phyloP scores from a whole-genome alignment of 805 yeast species.

The Candida namnaoensis region DNA sequence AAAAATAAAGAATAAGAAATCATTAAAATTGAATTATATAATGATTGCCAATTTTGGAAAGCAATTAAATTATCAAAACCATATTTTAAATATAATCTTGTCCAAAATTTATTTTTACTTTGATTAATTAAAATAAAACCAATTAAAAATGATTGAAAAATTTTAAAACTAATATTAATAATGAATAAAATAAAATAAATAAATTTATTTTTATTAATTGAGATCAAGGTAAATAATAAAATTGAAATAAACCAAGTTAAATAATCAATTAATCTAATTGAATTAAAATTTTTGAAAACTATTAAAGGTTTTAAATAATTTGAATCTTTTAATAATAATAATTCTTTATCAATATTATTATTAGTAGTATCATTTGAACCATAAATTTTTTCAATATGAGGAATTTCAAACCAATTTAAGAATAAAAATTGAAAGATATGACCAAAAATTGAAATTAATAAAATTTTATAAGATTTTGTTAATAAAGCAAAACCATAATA shows the following conservation, averaged over 20 bases:
- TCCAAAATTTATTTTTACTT: slow-evolving; percentile 52
- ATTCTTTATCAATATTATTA: slow-evolving; percentile 23
- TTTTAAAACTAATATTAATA: slow-evolving; percentile 33
- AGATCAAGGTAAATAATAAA: slow-evolving; percentile 27
- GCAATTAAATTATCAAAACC: slow-evolving; percentile 60
- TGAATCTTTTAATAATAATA: slow-evolving; percentile 24
- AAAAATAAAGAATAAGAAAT: slow-evolving; percentile 48
- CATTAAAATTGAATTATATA: slow-evolving; percentile 44
- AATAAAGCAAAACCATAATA: slow-evolving; percentile 79
- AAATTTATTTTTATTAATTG: slow-evolving; percentile 29
- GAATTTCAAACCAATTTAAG: slow-evolving; percentile 69
- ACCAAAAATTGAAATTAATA: slow-evolving; percentile 62
- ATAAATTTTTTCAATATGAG: slow-evolving; percentile 78
- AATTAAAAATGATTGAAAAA: slow-evolving; percentile 41
- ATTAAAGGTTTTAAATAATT: slow-evolving; percentile 47
- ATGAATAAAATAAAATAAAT: slow-evolving; percentile 18
- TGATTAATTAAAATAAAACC: slow-evolving; percentile 48
- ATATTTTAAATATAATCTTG: slow-evolving; percentile 53
- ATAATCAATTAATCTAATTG: slow-evolving; percentile 56
- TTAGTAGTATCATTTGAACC: too few relatives aligned
- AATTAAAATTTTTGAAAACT: slow-evolving; percentile 53
- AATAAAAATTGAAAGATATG: slow-evolving; percentile 73
- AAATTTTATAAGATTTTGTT: slow-evolving; percentile 62
- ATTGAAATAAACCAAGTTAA: slow-evolving; percentile 34
- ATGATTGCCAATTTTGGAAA: slow-evolving; percentile 63